These are phyloP conservation scores for Ophiostoma novo-ulmi DNA, from an alignment of 2,329 filamentous ascomycete genomes.

Conservation along the genomic window DNA sequence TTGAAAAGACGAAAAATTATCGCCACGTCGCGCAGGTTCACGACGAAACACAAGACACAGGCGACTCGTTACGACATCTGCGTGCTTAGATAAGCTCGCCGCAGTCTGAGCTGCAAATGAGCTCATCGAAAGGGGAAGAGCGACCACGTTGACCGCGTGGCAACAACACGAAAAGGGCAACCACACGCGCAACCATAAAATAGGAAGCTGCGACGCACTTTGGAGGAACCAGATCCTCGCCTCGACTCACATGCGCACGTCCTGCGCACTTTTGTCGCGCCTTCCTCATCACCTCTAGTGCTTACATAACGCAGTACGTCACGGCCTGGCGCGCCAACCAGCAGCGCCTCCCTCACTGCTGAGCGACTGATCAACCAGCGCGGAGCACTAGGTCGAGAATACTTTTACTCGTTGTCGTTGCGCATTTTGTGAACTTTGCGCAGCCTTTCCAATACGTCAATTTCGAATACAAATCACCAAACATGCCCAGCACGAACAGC, in stretches of 20 bases:
- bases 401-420: neutral
- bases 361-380: neutral
- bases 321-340: too few relatives aligned
- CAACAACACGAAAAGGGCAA: neutral
- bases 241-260: neutral
- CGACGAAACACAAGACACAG: neutral
- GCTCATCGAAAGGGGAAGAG: neutral
- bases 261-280: neutral
- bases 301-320: neutral
- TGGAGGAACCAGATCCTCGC: neutral
- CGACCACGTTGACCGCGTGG: conserved; percentile 4
- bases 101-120: neutral
- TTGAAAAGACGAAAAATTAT: neutral
- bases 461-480: neutral
- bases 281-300: neutral
- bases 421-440: neutral
- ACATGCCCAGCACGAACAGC: neutral
- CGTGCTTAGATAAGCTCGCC: neutral
- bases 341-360: neutral
- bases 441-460: neutral
- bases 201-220: neutral
- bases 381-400: neutral
- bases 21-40: neutral
- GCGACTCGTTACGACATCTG: neutral
- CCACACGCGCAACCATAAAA: neutral